phyloP scores from a whole-genome alignment of 2,329 filamentous ascomycete species.

The Thyridium curvatum region DNA sequence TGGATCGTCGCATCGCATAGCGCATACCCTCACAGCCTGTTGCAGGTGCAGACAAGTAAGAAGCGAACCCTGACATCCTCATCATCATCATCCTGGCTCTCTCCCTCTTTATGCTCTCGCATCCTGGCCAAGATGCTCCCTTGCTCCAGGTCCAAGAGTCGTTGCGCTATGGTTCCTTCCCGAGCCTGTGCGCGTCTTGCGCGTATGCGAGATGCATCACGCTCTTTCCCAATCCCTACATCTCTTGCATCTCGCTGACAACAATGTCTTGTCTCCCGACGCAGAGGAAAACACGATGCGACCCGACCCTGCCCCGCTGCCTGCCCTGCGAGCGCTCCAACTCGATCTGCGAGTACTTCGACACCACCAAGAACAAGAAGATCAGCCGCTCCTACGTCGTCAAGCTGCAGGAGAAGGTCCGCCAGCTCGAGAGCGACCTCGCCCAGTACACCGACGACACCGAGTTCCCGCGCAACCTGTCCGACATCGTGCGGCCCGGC shows the following conservation, averaged over 20 bases:
- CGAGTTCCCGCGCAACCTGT: constrained; percentile 62
- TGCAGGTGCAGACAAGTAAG: constrained; percentile 72
- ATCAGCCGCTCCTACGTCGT: constrained; percentile 91
- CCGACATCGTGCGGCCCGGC: constrained; percentile 75
- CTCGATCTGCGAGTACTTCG: constrained; percentile 90
- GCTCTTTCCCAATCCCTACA: no score
- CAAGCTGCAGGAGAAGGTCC: constrained; percentile 80
- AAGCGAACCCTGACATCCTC: constrained; percentile 7
- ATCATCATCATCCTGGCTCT: not conserved
- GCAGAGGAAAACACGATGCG: constrained; percentile 92
- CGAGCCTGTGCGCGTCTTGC: no score
- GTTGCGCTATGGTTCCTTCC: no score
- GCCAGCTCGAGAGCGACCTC: constrained; percentile 74
- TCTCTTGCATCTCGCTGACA: constrained; percentile 1
- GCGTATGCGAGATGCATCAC: no score
- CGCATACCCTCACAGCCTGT: constrained; percentile 74
- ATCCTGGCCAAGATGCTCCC: not conserved
- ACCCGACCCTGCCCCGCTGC: constrained; percentile 86
- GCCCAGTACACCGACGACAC: constrained; percentile 74
- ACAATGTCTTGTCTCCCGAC: not conserved
- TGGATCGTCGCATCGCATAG: constrained; percentile 54
- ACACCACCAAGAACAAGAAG: constrained; percentile 77
- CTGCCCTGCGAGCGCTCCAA: constrained; percentile 88
- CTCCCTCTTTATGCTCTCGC: constrained; percentile 1
- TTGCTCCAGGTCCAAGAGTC: no score